phyloP scores from a whole-genome alignment of 306 rosid species.

The Inga leiocalycina region DNA sequence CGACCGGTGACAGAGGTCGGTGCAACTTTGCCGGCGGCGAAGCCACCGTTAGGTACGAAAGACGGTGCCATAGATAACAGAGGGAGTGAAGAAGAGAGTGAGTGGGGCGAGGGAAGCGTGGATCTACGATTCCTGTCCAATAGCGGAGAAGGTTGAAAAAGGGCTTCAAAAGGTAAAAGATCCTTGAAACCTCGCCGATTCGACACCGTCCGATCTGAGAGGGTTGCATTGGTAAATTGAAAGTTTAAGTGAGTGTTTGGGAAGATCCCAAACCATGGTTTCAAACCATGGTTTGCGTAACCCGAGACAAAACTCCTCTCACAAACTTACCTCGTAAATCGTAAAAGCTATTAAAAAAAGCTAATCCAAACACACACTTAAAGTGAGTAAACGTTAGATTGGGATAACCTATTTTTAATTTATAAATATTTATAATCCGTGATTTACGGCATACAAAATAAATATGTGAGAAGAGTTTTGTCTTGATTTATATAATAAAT shows the following conservation, averaged over 20 bases:
- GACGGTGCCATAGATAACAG: slow-evolving; percentile 59
- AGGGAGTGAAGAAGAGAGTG: background rate
- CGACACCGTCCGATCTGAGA: background rate
- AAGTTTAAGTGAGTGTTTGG: background rate
- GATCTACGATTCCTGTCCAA: slow-evolving; percentile 31
- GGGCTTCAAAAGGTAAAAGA: background rate
- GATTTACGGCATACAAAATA: no score
- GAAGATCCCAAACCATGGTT: no score
- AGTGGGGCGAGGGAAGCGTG: slow-evolving; percentile 14
- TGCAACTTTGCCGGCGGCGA: slow-evolving; percentile 8
- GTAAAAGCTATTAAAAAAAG: no score
- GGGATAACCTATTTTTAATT: no score
- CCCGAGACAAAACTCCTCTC: no score
- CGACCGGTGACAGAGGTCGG: slow-evolving; percentile 50
- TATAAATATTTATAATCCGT: no score
- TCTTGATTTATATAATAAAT: no score
- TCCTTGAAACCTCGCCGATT: background rate
- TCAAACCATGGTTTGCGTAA: no score
- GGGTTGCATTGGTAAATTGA: background rate
- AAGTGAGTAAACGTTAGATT: background rate
- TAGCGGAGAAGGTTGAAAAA: slow-evolving; percentile 36
- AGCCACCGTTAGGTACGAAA: slow-evolving; percentile 50
- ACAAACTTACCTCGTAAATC: no score
- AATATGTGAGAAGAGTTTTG: no score
- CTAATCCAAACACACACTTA: no score